A percentile compares a stretch with the other conserved stretches of the same genome.
Evolutionary conservation across 2,329 filamentous ascomycete genomes (phyloP).

Genomic region (Zymoseptoria pseudotritici): DNA sequence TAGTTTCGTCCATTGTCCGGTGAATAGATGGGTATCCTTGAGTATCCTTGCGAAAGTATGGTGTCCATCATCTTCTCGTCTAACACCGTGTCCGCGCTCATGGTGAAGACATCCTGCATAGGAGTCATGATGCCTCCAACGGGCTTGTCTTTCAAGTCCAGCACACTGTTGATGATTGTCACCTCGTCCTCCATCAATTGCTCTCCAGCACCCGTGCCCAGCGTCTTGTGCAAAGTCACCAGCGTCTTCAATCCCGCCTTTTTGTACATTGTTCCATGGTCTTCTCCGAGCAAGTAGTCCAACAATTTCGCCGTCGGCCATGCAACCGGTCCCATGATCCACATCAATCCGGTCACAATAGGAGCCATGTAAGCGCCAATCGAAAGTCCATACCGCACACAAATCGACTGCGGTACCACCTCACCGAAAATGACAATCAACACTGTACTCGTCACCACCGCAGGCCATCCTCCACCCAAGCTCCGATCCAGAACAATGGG

Average conservation of each 20-base stretch:
- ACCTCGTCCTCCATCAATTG: constrained; percentile 95
- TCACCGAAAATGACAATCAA: constrained; percentile 98
- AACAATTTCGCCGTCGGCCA: constrained; percentile 95
- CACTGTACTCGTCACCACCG: constrained; percentile 85
- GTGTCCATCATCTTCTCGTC: constrained; percentile 92
- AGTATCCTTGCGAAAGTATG: constrained; percentile 90
- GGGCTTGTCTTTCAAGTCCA: constrained; percentile 93
- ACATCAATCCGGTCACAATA: constrained; percentile 83
- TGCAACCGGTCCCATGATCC: constrained; percentile 76
- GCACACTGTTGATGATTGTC: constrained; percentile 93
- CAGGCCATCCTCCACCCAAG: constrained; percentile 87
- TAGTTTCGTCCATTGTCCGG: constrained; percentile 80
- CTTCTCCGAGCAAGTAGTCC: constrained; percentile 84
- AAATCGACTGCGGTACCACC: constrained; percentile 90
- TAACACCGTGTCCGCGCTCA: constrained; percentile 89
- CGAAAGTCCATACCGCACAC: constrained; percentile 88
- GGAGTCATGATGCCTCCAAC: constrained; percentile 97
- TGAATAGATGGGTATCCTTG: constrained; percentile 87
- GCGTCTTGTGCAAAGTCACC: constrained; percentile 85
- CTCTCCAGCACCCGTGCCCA: constrained; percentile 75
- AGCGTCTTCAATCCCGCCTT: constrained; percentile 95
- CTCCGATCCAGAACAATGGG: constrained; percentile 93
- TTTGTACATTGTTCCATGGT: constrained; percentile 95
- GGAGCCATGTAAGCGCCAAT: constrained; percentile 93
- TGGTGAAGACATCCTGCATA: constrained; percentile 93